Evolutionary conservation across 495 filamentous ascomycete genomes (phyloP).

Genomic region (Letharia columbiana): DNA sequence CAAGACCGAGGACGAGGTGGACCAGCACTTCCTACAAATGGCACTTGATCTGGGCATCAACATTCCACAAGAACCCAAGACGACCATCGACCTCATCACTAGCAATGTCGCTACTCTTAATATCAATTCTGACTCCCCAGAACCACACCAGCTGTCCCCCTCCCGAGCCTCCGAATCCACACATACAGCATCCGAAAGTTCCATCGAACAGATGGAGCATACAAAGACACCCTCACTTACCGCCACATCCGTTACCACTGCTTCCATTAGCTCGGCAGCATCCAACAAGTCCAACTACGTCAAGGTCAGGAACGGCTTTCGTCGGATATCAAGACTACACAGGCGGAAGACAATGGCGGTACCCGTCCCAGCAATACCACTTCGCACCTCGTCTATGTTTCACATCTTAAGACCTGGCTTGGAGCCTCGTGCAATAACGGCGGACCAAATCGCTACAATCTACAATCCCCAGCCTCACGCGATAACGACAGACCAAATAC

Average conservation of each 20-base stretch:
- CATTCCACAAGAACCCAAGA: conserved; percentile 21
- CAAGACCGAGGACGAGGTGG: conserved; percentile 25
- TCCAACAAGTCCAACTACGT: conserved; percentile 25
- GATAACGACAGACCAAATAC: conserved; percentile 13
- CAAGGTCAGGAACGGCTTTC: conserved; percentile 23
- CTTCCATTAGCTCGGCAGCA: conserved; percentile 17
- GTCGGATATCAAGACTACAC: conserved; percentile 24
- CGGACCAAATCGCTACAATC: conserved; percentile 14
- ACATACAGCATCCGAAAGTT: conserved; percentile 24
- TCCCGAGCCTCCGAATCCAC: conserved; percentile 21
- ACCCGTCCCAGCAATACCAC: conserved; percentile 16
- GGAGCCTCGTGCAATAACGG: conserved; percentile 19
- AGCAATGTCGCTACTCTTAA: conserved; percentile 20
- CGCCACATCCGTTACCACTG: conserved; percentile 23
- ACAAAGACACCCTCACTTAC: conserved; percentile 23
- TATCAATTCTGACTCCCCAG: conserved; percentile 7
- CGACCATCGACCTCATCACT: conserved; percentile 23
- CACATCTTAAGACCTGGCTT: conserved; percentile 8
- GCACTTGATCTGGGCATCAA: conserved; percentile 24
- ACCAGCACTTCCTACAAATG: conserved; percentile 20
- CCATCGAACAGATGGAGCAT: conserved; percentile 22
- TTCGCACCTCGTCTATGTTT: conserved; percentile 16
- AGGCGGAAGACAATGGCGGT: conserved; percentile 21
- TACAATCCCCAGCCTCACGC: conserved; percentile 15
- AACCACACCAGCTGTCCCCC: conserved; percentile 5